These are phyloP conservation scores for Exidia glandulosa DNA, from an alignment of 768 basidiomycete species.

Conservation along the genomic window DNA sequence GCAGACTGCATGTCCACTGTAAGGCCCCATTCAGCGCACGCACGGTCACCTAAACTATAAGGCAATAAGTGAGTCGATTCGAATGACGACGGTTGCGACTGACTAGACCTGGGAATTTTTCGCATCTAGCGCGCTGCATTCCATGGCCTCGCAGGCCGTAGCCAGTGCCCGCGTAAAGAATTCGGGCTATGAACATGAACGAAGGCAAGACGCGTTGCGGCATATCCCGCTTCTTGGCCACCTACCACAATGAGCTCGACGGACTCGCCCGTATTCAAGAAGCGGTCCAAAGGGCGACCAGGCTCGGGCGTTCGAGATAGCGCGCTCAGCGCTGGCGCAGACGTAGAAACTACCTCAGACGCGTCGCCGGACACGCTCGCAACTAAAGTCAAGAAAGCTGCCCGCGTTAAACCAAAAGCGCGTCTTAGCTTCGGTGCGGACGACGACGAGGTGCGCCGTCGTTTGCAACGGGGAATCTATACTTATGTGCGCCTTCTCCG, in stretches of 20 bases:
- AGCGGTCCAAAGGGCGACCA: background rate
- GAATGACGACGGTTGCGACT: no score
- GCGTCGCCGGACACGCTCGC: slow-evolving; percentile 53
- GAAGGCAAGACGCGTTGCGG: no score
- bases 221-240: no score
- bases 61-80: no score
- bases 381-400: slow-evolving; percentile 59
- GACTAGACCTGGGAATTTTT: no score
- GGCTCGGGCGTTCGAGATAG: background rate
- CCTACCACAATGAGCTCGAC: background rate
- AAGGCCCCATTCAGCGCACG: no score
- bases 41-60: no score
- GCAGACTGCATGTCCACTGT: no score
- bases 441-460: slow-evolving; percentile 41
- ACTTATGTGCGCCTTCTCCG: slow-evolving; percentile 16
- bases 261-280: background rate
- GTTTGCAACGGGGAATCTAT: slow-evolving; percentile 7
- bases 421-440: slow-evolving; percentile 68
- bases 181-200: no score
- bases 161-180: no score
- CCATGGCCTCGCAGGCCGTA: no score
- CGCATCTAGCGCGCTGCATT: no score
- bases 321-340: background rate
- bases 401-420: slow-evolving; percentile 50
- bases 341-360: slow-evolving; percentile 12